Evolutionary conservation across 2,329 filamentous ascomycete species (phyloP), one percentile per base, ranked within the genome.

Genomic region (Metarhizium sp.): DNA sequence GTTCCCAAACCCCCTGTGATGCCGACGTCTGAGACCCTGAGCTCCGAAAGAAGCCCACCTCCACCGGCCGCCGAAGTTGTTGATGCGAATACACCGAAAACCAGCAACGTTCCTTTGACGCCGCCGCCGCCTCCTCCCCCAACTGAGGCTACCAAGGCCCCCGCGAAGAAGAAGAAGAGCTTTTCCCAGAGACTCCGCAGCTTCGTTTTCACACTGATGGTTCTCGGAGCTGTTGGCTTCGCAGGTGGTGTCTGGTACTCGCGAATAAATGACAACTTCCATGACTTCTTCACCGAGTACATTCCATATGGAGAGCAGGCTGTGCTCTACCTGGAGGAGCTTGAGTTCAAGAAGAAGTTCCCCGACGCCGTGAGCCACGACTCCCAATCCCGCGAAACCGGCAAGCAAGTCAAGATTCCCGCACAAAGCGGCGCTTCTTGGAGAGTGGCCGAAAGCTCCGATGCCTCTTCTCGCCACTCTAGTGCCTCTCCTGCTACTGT

Each of bases 261-360:
- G 55, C 84, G 95, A 61, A 81, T 94, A 72, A 95, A 87, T 67
- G 94, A 99, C 77, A 96, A 90, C 74, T 99, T 97, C 81, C 92
- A 99, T 74, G 94, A 99, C 73, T 94, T 96, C 78, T 99, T 99
- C 75, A 97, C 92, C 65, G 92, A 96, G 74, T 99, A 92, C 71
- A 75, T 99, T 18, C 94, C 94, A 25, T 96, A 88, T 63, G 94
- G 92, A 65, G 94, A 99, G 74, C 90, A 96, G 69, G 88, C 88
- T 18, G 92, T 99, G 49, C 83, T 95, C 30, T 97, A 95, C 75
- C 86, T 99, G 53, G 94, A 99, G 73, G 94, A 99, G 75, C 83
- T 87, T 62, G 91, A 96, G 66, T 96, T 96, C 76, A 84, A 87
- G 68, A 91, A 87, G 73, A 85, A 89, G 56, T 96, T 96, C 76